A percentile compares a stretch with the other conserved stretches of the same genome.
Conservation (phyloP, 106 monocot species). For the Hemerocallis citrina region DNA sequence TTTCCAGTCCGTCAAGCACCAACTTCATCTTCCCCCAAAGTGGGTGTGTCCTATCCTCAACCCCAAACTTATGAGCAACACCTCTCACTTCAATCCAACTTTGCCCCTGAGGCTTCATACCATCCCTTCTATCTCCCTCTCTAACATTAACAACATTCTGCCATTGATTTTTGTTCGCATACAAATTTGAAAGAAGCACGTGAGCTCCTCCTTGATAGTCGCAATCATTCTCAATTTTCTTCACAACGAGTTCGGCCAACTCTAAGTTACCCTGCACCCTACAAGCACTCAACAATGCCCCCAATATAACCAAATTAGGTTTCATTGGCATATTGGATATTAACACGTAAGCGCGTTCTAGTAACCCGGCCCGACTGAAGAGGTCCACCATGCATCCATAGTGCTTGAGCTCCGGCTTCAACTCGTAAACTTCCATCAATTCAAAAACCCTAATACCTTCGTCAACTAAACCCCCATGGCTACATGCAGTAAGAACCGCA, state of each 20-base stretch:
- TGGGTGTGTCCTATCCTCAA: conserved; percentile 15
- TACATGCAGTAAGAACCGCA: conserved; percentile 44
- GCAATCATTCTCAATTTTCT: conserved; percentile 27
- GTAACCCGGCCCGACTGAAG: conserved; percentile 33
- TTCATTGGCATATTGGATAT: conserved; percentile 38
- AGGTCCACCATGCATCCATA: conserved; percentile 54
- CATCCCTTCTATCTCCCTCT: conserved; percentile 12
- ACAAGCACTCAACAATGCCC: conserved; percentile 61
- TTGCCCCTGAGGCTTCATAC: conserved; percentile 33
- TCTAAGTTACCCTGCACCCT: conserved; percentile 34
- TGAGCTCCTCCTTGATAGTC: conserved; percentile 33
- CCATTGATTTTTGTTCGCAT: conserved; percentile 49
- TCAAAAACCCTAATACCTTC: conserved; percentile 29
- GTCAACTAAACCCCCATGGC: conserved; percentile 43
- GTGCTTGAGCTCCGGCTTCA: conserved; percentile 37
- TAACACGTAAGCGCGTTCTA: conserved; percentile 40
- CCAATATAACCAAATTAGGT: conserved; percentile 45
- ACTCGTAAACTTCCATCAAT: conserved; percentile 23
- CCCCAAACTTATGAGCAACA: conserved; percentile 34
- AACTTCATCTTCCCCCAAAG: conserved; percentile 14
- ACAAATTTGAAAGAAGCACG: conserved; percentile 66
- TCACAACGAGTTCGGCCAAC: conserved; percentile 30
- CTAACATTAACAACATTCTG: conserved; percentile 38
- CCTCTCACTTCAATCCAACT: conserved; percentile 52
- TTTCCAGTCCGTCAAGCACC: conserved; percentile 24